These are phyloP conservation scores for Morella rubra DNA, from an alignment of 306 rosid genomes.

Conservation along the genomic window DNA sequence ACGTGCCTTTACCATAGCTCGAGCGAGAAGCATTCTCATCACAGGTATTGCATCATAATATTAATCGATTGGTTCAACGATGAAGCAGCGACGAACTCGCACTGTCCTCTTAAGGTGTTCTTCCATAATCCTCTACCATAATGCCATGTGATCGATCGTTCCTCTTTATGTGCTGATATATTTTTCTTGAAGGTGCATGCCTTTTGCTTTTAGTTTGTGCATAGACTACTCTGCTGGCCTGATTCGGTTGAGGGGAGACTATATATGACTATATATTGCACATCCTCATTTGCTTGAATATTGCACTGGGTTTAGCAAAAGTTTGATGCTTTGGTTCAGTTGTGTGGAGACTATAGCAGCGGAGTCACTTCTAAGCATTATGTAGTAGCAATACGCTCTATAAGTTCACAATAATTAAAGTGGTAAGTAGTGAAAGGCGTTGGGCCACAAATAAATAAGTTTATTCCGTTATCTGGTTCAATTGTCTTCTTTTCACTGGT, in stretches of 20 bases:
- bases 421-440: neutral
- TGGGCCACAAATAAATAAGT: neutral
- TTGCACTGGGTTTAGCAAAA: neutral
- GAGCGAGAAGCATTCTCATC: too few relatives aligned
- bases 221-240: neutral
- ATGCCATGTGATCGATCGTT: too few relatives aligned
- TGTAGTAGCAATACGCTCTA: neutral
- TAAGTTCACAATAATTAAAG: neutral
- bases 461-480: too few relatives aligned
- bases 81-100: too few relatives aligned
- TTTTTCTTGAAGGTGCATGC: slow-evolving; percentile 74
- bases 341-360: neutral
- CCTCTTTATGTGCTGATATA: slow-evolving; percentile 91
- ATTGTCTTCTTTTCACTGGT: too few relatives aligned
- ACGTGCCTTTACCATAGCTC: too few relatives aligned
- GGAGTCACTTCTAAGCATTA: neutral
- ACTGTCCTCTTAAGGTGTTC: too few relatives aligned
- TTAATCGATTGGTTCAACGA: too few relatives aligned
- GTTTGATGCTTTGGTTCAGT: neutral
- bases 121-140: too few relatives aligned
- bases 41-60: too few relatives aligned
- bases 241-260: neutral
- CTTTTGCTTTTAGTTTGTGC: neutral
- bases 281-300: slow-evolving; percentile 1
- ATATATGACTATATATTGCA: neutral